These are phyloP conservation scores for Populus hybrid DNA, from an alignment of 441 rosid genomes.

Conservation along the genomic window DNA sequence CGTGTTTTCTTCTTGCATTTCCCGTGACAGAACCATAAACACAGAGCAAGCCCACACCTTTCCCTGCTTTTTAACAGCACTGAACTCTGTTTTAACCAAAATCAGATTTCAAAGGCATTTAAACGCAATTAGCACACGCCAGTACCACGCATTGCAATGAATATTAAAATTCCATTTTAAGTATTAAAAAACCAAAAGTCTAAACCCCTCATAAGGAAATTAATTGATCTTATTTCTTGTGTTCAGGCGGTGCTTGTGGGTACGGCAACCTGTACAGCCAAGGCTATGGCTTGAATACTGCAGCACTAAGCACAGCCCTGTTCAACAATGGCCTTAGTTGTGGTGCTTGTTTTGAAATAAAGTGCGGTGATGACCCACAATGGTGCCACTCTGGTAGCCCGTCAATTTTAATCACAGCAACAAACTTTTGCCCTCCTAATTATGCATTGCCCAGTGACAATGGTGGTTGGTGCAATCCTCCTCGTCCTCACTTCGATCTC, in stretches of 20 bases:
- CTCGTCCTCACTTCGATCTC: slow-evolving; percentile 80
- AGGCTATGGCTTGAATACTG: slow-evolving; percentile 86
- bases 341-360: slow-evolving; percentile 80
- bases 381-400: slow-evolving; percentile 90
- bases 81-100: background rate
- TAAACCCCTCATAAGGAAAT: background rate
- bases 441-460: slow-evolving; percentile 62
- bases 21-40: background rate
- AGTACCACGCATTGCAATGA: background rate
- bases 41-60: background rate
- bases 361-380: slow-evolving; percentile 63
- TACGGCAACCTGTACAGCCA: slow-evolving; percentile 84
- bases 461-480: slow-evolving; percentile 97
- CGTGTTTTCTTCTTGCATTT: background rate
- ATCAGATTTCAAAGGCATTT: background rate
- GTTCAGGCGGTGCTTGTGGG: slow-evolving; percentile 76
- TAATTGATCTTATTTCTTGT: background rate
- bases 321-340: slow-evolving; percentile 81
- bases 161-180: background rate
- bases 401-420: slow-evolving; percentile 73
- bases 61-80: background rate
- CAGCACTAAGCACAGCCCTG: slow-evolving; percentile 82
- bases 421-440: slow-evolving; percentile 88
- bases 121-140: background rate
- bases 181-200: background rate